phyloP scores from a whole-genome alignment of 2,329 filamentous ascomycete genomes.

The Diaporthe citri region DNA sequence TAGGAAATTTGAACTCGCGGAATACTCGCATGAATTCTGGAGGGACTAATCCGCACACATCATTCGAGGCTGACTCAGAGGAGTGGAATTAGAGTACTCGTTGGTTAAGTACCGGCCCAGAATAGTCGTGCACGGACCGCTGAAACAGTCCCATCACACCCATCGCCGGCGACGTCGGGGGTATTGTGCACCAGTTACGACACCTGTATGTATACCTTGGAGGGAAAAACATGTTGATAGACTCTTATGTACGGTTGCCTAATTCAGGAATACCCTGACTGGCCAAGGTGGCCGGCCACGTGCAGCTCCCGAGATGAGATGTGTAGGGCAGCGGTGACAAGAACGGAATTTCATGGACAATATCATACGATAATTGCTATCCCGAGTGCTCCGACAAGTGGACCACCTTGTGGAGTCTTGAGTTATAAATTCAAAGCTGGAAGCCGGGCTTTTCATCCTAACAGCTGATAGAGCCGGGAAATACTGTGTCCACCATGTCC shows the following conservation, averaged over 20 bases:
- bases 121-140: conserved; percentile 23
- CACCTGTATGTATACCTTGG: no score
- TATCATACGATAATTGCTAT: conserved; percentile 16
- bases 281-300: not conserved
- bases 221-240: no score
- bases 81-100: not conserved
- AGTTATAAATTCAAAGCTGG: no score
- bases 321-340: not conserved
- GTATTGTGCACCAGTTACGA: not conserved
- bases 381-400: not conserved
- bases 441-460: no score
- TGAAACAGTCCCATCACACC: not conserved
- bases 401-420: not conserved
- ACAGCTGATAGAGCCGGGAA: no score
- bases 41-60: not conserved
- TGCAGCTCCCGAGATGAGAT: not conserved
- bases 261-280: not conserved
- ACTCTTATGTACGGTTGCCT: no score
- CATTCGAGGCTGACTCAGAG: conserved; percentile 31
- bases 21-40: conserved; percentile 22
- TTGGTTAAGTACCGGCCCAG: not conserved
- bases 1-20: not conserved
- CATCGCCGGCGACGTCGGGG: not conserved
- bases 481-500: no score
- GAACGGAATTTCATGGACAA: not conserved